phyloP scores from a whole-genome alignment of 768 basidiomycete genomes.

The Amanita polypyramis region DNA sequence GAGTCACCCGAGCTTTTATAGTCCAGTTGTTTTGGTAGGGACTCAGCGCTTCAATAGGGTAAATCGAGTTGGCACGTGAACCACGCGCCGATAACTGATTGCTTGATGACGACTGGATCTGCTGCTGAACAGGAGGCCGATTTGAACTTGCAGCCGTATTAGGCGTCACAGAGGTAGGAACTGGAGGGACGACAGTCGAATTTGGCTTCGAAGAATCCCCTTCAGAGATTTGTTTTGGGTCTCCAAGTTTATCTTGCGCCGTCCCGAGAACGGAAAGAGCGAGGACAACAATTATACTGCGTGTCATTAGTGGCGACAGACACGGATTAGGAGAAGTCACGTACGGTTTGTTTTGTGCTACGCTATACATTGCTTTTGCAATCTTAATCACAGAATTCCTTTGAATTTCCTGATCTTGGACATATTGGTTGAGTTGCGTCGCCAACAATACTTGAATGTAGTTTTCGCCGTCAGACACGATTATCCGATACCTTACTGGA shows the following conservation, averaged over 20 bases:
- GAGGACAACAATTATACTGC: constrained; percentile 76
- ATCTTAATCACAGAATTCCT: constrained; percentile 64
- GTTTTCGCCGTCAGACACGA: constrained; percentile 81
- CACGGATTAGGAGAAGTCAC: constrained; percentile 13
- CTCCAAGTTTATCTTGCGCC: constrained; percentile 64
- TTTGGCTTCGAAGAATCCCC: neutral
- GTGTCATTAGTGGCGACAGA: neutral
- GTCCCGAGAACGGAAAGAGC: constrained; percentile 45
- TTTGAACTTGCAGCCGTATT: neutral
- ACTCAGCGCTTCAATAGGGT: constrained; percentile 89
- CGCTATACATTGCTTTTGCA: constrained; percentile 72
- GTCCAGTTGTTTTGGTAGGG: constrained; percentile 99
- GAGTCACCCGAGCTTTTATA: constrained; percentile 87
- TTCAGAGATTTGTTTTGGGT: constrained; percentile 25
- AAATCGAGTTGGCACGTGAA: constrained; percentile 26
- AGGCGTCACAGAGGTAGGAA: neutral
- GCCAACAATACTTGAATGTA: constrained; percentile 94
- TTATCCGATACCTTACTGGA: constrained; percentile 62
- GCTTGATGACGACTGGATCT: constrained; percentile 4
- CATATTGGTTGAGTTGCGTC: constrained; percentile 75
- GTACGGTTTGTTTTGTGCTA: constrained; percentile 77
- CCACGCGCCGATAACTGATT: constrained; percentile 14
- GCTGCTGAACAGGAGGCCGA: constrained; percentile 12
- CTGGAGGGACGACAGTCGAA: neutral
- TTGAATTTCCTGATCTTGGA: constrained; percentile 49